A percentile compares a stretch with the other conserved stretches of the same genome.
These are phyloP conservation scores for Paecilomyces sp. DNA, from an alignment of 2,329 filamentous ascomycete genomes.

Conservation along the genomic window DNA sequence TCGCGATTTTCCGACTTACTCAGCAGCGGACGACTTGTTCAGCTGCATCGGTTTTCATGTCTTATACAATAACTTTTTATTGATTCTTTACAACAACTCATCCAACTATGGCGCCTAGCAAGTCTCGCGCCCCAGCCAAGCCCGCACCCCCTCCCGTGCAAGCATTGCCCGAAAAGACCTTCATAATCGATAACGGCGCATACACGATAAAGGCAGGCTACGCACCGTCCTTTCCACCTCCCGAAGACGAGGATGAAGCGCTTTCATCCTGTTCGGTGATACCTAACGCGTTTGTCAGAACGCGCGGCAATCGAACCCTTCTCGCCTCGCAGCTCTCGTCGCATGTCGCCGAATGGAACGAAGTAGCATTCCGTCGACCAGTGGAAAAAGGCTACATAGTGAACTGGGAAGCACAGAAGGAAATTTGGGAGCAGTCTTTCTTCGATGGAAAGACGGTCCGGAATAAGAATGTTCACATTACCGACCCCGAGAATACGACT, in stretches of 20 bases:
- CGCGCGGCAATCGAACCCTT: constrained; percentile 71
- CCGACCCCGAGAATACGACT: constrained; percentile 71
- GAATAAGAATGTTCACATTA: constrained; percentile 31
- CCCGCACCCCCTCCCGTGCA: constrained; percentile 44
- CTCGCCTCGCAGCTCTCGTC: constrained; percentile 67
- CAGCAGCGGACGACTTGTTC: background rate
- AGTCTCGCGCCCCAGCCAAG: constrained; percentile 37
- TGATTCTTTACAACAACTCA: background rate
- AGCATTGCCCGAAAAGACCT: constrained; percentile 56
- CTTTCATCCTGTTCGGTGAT: constrained; percentile 56
- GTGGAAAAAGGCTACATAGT: constrained; percentile 93
- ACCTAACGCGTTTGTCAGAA: constrained; percentile 82
- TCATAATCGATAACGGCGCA: constrained; percentile 90
- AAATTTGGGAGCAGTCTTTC: constrained; percentile 89
- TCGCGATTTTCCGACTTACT: background rate
- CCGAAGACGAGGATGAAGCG: constrained; percentile 33
- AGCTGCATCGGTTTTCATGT: background rate
- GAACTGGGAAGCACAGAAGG: constrained; percentile 93
- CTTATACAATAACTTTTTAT: background rate
- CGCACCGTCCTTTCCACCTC: constrained; percentile 33
- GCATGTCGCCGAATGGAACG: constrained; percentile 79
- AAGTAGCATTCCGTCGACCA: constrained; percentile 76
- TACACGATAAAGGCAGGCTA: constrained; percentile 88
- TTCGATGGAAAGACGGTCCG: constrained; percentile 61
- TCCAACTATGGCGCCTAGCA: constrained; percentile 24